phyloP scores from a whole-genome alignment of 139 green algal genomes.

The Nannochloris sp. region DNA sequence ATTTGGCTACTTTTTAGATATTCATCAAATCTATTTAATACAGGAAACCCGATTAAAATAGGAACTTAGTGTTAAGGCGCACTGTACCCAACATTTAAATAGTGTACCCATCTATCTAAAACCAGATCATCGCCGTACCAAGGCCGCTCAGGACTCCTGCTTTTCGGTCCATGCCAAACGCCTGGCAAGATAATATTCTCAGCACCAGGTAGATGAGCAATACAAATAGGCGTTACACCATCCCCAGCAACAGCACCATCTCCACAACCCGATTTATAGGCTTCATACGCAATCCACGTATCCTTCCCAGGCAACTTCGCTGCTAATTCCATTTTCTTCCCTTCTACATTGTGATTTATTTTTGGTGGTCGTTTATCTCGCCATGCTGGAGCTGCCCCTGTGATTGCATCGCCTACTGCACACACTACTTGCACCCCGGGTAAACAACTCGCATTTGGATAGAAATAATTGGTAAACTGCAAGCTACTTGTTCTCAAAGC shows the following conservation, averaged over 20 bases:
- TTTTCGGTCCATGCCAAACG: constrained; percentile 21
- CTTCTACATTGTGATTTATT: not conserved
- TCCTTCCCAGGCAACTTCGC: not conserved
- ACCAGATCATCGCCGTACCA: constrained; percentile 19
- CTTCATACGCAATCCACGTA: constrained; percentile 5
- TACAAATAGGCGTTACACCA: constrained; percentile 23
- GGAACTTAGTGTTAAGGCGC: not conserved
- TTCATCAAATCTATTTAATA: not conserved
- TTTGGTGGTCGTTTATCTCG: not conserved
- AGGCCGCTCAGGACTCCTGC: not conserved
- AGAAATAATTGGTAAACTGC: constrained; percentile 34
- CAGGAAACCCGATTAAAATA: not conserved
- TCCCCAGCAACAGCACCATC: constrained; percentile 22
- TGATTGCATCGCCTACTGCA: constrained; percentile 12
- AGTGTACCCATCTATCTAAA: constrained; percentile 1
- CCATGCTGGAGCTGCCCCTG: not conserved
- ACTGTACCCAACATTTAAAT: not conserved
- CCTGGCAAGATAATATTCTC: constrained; percentile 11
- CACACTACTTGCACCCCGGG: constrained; percentile 19
- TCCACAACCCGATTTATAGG: constrained; percentile 19
- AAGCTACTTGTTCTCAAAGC: constrained; percentile 16
- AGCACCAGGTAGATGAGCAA: constrained; percentile 7
- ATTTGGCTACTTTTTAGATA: constrained; percentile 1
- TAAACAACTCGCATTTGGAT: constrained; percentile 13
- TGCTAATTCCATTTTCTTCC: not conserved